Base-by-base conservation (phyloP, 164 flowering plant species). In the Umbellularia californica region DNA sequence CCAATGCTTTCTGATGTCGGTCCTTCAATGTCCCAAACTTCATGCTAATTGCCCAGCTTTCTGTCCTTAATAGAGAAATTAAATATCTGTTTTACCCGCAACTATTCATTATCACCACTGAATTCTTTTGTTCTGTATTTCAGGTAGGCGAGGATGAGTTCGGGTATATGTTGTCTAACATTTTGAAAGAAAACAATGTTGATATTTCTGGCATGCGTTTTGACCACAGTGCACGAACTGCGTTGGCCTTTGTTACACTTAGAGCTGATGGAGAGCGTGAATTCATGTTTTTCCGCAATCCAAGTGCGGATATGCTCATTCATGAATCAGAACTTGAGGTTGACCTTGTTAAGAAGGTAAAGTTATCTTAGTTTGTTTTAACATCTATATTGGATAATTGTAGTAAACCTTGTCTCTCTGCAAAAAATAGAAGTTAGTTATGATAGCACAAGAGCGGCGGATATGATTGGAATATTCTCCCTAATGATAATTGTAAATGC, bases 231-330 rank as follows among this genome's bases (percentile, higher is more conserved):
- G 94, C 97, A 71, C 82, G 92, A 71, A 91, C 97, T 58, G 89
- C 94, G 9, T 79, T 91, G 50, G 92, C 94, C 28, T 91, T 91
- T 85, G 87, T 88, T 15, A 87, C 91, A 1, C 89, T 90, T 2
- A 81, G 90, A 83, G 86, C 86, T 70, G 97, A 91, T 73, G 94
- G 92, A 2, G 94, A 91, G 78, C 88, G 94, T 66, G 94, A 91
- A 70, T 90, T 91, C 82, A 62, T 91, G 85, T 91, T 91, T 77
- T 91, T 81, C 80, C 87, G 97, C n/a, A 78, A 90, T 79, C 92
- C 97, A 51, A 91, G 94, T 76, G 97, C 97, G 68, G 97, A 89
- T 72, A 90, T 91, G 91, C 92, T 88, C 78, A 84, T 91, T 55
- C 79, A n/a, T 65, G 93, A 88, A 66, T 85, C 88, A 71, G 94